Evolutionary conservation across 805 yeast genomes (phyloP).

Genomic region (Schwanniomyces sp.): DNA sequence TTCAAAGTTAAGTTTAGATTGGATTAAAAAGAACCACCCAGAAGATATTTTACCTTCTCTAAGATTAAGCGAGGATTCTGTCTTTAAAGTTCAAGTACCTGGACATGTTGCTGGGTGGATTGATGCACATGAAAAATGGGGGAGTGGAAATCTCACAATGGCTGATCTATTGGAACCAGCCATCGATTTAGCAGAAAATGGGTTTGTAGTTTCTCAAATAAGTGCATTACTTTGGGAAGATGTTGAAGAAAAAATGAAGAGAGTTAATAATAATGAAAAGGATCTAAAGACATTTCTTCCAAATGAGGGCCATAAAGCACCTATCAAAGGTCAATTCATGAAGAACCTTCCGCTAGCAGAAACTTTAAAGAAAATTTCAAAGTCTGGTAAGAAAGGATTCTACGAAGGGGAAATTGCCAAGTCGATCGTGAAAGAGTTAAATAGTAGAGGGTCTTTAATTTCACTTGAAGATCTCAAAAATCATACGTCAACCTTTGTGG

Average conservation of each 20-base stretch:
- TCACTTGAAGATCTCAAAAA: slow-evolving; percentile 52
- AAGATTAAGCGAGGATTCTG: slow-evolving; percentile 53
- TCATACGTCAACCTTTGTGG: slow-evolving; percentile 63
- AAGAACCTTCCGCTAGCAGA: slow-evolving; percentile 53
- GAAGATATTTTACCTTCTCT: slow-evolving; percentile 32
- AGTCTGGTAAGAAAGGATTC: slow-evolving; percentile 62
- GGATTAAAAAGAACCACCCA: slow-evolving; percentile 24
- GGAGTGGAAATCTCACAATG: slow-evolving; percentile 63
- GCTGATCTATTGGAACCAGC: slow-evolving; percentile 63
- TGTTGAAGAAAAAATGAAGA: slow-evolving; percentile 38
- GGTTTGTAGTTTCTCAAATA: slow-evolving; percentile 64
- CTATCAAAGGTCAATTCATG: slow-evolving; percentile 59
- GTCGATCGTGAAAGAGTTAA: slow-evolving; percentile 56
- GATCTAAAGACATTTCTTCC: slow-evolving; percentile 33
- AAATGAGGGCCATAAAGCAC: slow-evolving; percentile 34
- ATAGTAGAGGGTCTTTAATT: slow-evolving; percentile 55
- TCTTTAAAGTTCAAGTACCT: slow-evolving; percentile 68
- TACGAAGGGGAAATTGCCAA: slow-evolving; percentile 72
- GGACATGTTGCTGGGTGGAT: slow-evolving; percentile 82
- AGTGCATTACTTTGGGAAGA: slow-evolving; percentile 50
- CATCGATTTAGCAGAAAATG: slow-evolving; percentile 66
- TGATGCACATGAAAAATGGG: slow-evolving; percentile 69
- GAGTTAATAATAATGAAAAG: slow-evolving; percentile 32
- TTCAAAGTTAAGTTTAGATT: slow-evolving; percentile 44
- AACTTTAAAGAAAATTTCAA: slow-evolving; percentile 51